Evolutionary conservation across 2,329 filamentous ascomycete species (phyloP).

Genomic region (Pestalotiopsis fici): DNA sequence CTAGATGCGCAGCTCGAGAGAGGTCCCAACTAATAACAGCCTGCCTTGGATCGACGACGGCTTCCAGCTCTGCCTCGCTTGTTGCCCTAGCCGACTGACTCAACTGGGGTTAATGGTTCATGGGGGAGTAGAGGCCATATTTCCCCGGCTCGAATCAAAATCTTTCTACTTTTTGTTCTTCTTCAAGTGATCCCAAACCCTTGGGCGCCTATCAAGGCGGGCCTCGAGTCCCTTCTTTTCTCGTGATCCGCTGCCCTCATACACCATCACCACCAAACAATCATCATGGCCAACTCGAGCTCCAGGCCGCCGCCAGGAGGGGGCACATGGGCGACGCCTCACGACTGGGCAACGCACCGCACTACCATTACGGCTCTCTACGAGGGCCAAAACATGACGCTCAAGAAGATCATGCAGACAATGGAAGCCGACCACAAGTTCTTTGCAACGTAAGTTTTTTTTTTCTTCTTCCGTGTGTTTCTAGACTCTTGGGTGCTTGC

Average conservation of each 20-base stretch:
- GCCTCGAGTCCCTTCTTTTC: not conserved
- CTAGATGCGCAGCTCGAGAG: conserved; percentile 1
- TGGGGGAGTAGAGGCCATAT: not conserved
- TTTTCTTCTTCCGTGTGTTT: not conserved
- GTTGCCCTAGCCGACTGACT: not conserved
- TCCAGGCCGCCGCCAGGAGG: not conserved
- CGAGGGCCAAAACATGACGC: conserved; percentile 10
- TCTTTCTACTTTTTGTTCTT: not conserved
- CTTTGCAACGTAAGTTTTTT: conserved; percentile 7
- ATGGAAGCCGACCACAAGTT: conserved; percentile 9
- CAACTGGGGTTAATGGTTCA: not conserved
- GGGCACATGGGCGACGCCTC: conserved; percentile 9
- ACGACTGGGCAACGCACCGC: conserved; percentile 10
- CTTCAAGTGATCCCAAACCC: not conserved
- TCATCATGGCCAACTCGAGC: conserved; percentile 7
- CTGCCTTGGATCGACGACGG: not conserved
- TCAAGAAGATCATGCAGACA: conserved; percentile 9
- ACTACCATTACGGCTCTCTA: conserved; percentile 5
- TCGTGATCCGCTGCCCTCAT: not conserved
- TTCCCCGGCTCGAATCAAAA: not conserved
- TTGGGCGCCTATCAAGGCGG: not conserved
- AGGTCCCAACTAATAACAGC: not conserved
- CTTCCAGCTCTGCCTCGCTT: not conserved
- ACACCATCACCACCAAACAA: not conserved
- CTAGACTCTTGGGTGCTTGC: no score